These are phyloP conservation scores for Trichaptum fuscoviolaceum DNA, from an alignment of 768 basidiomycete genomes.

Conservation along the genomic window DNA sequence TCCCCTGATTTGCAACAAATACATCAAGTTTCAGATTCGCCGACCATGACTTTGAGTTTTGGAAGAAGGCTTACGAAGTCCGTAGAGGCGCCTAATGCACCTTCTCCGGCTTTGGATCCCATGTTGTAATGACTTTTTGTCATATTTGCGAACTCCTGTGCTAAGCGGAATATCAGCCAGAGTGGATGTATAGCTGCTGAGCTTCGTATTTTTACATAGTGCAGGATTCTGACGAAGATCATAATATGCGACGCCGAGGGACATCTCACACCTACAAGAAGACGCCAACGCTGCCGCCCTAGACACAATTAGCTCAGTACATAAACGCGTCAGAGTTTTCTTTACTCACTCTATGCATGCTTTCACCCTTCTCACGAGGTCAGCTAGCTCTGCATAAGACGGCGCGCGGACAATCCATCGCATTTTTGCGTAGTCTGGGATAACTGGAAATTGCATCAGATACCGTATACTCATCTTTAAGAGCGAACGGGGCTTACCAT, in stretches of 20 bases:
- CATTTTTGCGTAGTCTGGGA: conserved; percentile 77
- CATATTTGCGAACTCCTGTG: conserved; percentile 58
- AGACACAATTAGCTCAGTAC: conserved; percentile 1
- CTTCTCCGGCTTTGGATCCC: conserved; percentile 59
- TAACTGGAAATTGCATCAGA: conserved; percentile 42
- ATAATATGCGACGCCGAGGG: conserved; percentile 28
- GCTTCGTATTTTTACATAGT: conserved; percentile 36
- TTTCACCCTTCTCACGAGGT: conserved; percentile 51
- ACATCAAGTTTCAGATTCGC: background rate
- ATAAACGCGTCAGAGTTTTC: conserved; percentile 4
- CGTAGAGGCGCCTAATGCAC: conserved; percentile 72
- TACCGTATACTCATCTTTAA: background rate
- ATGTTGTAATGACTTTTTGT: conserved; percentile 46
- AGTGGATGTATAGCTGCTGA: background rate
- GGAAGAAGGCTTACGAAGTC: conserved; percentile 59
- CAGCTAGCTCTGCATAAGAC: conserved; percentile 53
- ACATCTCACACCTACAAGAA: conserved; percentile 48
- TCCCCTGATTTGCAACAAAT: conserved; percentile 41
- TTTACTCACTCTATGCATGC: conserved; percentile 69
- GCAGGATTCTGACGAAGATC: conserved; percentile 68
- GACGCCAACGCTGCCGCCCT: conserved; percentile 69
- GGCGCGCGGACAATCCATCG: conserved; percentile 76
- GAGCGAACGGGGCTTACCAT: conserved; percentile 40
- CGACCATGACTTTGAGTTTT: background rate
- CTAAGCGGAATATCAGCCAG: conserved; percentile 28